These are phyloP conservation scores for Arxiozyma telluris DNA, from an alignment of 1,139 yeast genomes.

Conservation along the genomic window DNA sequence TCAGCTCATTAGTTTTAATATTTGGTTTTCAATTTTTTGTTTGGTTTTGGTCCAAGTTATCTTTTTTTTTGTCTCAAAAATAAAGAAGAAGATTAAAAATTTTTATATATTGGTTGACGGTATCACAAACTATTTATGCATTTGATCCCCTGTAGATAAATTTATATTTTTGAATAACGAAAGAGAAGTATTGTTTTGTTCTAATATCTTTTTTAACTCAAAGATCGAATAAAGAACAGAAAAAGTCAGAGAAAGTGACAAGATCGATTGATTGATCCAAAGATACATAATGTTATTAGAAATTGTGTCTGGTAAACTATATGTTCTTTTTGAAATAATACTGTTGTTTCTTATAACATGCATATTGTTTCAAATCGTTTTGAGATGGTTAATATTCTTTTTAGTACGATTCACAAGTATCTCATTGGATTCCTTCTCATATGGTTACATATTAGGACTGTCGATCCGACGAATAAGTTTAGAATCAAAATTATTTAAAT, in stretches of 20 bases:
- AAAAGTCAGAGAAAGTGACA: neutral
- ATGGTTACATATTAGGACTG: constrained; percentile 15
- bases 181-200: neutral
- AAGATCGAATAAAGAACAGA: neutral
- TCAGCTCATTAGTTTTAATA: no score
- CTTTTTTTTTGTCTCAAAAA: neutral
- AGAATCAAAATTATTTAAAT: constrained; percentile 8
- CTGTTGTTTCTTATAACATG: neutral
- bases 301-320: neutral
- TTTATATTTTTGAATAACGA: neutral
- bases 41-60: neutral
- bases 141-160: neutral
- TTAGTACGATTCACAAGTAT: neutral
- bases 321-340: no score
- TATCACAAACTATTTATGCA: no score
- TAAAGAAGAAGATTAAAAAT: neutral
- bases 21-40: no score
- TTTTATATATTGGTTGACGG: no score
- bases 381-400: neutral
- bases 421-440: constrained; percentile 6
- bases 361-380: neutral
- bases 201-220: no score
- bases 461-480: constrained; percentile 10
- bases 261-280: neutral
- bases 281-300: neutral